Percentiles rank a stretch among this genome's conserved stretches.
phyloP scores from a whole-genome alignment of 805 yeast species.

The Ogataea neopini region DNA sequence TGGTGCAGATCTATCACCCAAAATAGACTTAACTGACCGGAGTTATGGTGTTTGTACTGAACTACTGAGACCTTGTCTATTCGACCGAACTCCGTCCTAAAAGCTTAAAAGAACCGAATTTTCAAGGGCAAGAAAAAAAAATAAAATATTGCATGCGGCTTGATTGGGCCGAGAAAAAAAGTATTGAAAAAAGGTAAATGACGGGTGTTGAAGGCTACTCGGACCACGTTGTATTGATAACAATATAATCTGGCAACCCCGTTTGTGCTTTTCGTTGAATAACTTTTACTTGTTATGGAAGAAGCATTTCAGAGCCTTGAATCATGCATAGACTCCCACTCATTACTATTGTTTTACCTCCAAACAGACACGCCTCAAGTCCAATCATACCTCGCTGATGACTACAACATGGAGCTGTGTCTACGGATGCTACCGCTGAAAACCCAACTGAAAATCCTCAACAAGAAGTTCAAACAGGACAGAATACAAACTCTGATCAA shows the following conservation, averaged over 20 bases:
- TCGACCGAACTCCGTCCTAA: neutral
- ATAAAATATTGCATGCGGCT: neutral
- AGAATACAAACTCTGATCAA: constrained; percentile 44
- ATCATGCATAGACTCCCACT: neutral
- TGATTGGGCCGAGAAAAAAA: neutral
- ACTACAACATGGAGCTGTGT: constrained; percentile 48
- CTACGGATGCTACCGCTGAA: constrained; percentile 47
- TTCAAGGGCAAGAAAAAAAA: too few relatives aligned
- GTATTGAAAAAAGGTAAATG: too few relatives aligned
- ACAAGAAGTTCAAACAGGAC: constrained; percentile 38
- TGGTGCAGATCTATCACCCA: too few relatives aligned
- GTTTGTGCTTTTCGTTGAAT: too few relatives aligned
- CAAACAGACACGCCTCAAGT: constrained; percentile 5
- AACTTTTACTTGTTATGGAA: too few relatives aligned
- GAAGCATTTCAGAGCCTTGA: neutral
- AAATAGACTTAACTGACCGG: too few relatives aligned
- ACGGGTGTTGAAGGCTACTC: too few relatives aligned
- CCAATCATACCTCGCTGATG: constrained; percentile 24
- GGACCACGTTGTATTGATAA: too few relatives aligned
- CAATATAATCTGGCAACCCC: too few relatives aligned
- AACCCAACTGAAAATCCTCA: constrained; percentile 43
- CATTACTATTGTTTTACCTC: constrained; percentile 11
- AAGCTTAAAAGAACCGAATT: neutral
- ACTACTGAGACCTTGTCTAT: too few relatives aligned
- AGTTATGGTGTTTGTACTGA: too few relatives aligned